Evolutionary conservation across 805 yeast species (phyloP), one percentile per base, ranked within the genome.

Genomic region (Ogataea ganodermae): DNA sequence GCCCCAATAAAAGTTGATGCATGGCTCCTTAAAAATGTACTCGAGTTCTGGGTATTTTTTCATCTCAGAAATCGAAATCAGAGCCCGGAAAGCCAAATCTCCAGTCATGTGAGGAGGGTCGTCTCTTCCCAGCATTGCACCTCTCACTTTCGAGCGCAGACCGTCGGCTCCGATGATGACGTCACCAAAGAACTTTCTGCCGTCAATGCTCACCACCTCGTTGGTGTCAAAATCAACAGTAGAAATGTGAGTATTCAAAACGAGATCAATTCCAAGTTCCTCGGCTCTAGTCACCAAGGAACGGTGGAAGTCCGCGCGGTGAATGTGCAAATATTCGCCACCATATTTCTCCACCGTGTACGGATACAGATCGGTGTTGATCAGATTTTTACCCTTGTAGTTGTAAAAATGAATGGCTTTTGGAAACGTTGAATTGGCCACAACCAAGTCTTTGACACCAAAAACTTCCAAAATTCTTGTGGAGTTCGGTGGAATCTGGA

Each of bases 401-500:
- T 52, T 49, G 44, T 32, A 36, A 20, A 52, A 45, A 16, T 48
- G 47, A 26, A 35, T 49, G 1, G 50, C 53, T 17, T 38, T 42
- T 12, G 56, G 56, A 8, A 49, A 44, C 31, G 51, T 32, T 3
- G 56, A 51, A 3, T 43, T 30, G 12, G 41, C 32, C 22, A 47
- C 9, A 12, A 52, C 22, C 6, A 33, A 13, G 6, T 45, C 31
- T 20, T 48, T 49, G 42, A 50, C 44, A 5, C 56, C 56, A 17
- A 52, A 33, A 12, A 26, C 35, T 18, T 52, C 56, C 2, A 52
- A 45, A 26, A 52, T 52, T 14, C 44, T 38, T 16, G 52, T 45
- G 2, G 53, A 52, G 35, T 52, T 52, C 16, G 56, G 56, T 4
- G 52, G 56, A 20, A 52, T 49, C 58, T 63, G 53, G 32, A 51